These are phyloP conservation scores for Cercospora zeina DNA, from an alignment of 2,329 filamentous ascomycete species.

Conservation along the genomic window DNA sequence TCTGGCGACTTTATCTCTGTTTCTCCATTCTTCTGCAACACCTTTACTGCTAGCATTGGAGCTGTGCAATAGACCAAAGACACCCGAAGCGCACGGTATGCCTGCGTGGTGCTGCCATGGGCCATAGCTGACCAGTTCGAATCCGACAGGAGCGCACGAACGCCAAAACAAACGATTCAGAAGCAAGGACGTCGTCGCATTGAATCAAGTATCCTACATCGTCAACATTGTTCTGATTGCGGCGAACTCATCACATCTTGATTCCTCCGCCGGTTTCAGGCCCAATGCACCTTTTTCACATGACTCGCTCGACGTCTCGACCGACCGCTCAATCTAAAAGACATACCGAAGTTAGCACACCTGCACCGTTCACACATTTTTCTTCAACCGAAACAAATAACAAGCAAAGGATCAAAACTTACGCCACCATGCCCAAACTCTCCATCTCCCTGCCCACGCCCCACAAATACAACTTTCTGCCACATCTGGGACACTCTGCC, in stretches of 20 bases:
- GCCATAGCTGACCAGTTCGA: background rate
- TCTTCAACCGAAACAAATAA: background rate
- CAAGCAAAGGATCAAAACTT: background rate
- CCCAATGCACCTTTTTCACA: conserved; percentile 6
- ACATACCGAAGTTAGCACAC: background rate
- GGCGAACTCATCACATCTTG: background rate
- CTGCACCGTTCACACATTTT: background rate
- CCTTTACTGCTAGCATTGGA: too few species aligned
- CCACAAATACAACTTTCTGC: conserved; percentile 10
- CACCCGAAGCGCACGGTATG: background rate
- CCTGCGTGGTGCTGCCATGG: background rate
- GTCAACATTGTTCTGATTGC: background rate
- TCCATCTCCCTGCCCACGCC: conserved; percentile 11
- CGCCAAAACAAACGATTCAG: background rate
- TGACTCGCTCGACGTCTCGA: conserved; percentile 2
- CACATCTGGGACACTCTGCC: conserved; percentile 3
- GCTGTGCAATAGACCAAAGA: background rate
- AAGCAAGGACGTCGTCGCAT: background rate
- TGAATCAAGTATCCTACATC: background rate
- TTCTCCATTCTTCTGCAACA: background rate
- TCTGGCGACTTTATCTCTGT: background rate
- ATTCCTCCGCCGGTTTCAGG: background rate
- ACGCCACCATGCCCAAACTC: conserved; percentile 4
- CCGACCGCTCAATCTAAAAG: background rate
- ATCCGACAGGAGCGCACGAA: background rate